Percentiles rank a stretch among this genome's conserved stretches.
These are phyloP conservation scores for Pseudogymnoascus sp. DNA, from an alignment of 2,329 filamentous ascomycete species.

Conservation along the genomic window DNA sequence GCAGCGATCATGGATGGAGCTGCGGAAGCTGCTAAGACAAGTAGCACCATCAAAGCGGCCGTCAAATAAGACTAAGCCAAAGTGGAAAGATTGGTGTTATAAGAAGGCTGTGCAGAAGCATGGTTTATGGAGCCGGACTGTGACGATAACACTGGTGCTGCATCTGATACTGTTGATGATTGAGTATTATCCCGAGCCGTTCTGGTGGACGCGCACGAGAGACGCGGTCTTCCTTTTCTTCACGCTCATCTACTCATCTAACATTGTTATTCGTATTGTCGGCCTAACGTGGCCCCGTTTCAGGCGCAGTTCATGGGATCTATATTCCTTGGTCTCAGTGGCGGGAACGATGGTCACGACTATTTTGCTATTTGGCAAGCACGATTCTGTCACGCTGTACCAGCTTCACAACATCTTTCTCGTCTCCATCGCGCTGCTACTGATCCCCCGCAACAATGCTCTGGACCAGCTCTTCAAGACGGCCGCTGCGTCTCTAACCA, in stretches of 20 bases:
- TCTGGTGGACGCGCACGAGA: slow-evolving; percentile 62
- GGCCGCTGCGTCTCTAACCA: slow-evolving; percentile 82
- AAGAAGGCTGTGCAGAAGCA: slow-evolving; percentile 89
- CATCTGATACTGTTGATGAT: slow-evolving; percentile 77
- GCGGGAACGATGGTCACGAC: slow-evolving; percentile 74
- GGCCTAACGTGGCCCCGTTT: slow-evolving; percentile 91
- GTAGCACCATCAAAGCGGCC: slow-evolving; percentile 92
- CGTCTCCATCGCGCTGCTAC: slow-evolving; percentile 77
- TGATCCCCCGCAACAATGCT: slow-evolving; percentile 94
- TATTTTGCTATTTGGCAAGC: slow-evolving; percentile 61
- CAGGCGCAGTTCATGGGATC: slow-evolving; percentile 86
- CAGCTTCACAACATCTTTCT: slow-evolving; percentile 91
- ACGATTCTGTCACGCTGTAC: slow-evolving; percentile 53
- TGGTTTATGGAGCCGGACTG: slow-evolving; percentile 78
- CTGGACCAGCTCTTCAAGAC: slow-evolving; percentile 98
- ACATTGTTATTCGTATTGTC: slow-evolving; percentile 74
- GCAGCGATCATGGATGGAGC: slow-evolving; percentile 91
- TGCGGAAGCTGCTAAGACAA: slow-evolving; percentile 84
- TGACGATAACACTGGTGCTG: slow-evolving; percentile 71
- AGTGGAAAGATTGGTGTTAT: slow-evolving; percentile 91
- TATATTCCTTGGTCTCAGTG: slow-evolving; percentile 77
- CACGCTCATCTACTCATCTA: slow-evolving; percentile 72
- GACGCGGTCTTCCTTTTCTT: slow-evolving; percentile 74
- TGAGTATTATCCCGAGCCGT: slow-evolving; percentile 73
- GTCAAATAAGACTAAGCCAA: slow-evolving; percentile 65